Percentiles rank a stretch among this genome's conserved stretches.
These are phyloP conservation scores for Thermothelomyces thermophilus DNA, from an alignment of 2,329 filamentous ascomycete genomes.

Conservation along the genomic window DNA sequence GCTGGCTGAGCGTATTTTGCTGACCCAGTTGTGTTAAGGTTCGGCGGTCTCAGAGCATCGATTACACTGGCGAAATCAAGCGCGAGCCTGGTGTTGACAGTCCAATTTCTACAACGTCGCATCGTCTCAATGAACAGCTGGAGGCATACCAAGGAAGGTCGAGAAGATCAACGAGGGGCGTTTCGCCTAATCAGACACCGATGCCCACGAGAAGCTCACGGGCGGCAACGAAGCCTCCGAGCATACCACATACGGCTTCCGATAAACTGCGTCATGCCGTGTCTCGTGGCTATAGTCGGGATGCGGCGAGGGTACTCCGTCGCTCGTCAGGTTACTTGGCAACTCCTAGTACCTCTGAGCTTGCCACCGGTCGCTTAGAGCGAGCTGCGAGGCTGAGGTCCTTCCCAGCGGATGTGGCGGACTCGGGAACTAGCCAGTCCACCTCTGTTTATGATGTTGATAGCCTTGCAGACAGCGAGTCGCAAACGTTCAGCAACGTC, in stretches of 20 bases:
- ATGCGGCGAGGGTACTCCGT: slow-evolving; percentile 25
- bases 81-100: slow-evolving; percentile 29
- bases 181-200: slow-evolving; percentile 30
- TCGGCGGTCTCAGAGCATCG: slow-evolving; percentile 21
- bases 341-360: slow-evolving; percentile 53
- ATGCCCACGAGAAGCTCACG: slow-evolving; percentile 30
- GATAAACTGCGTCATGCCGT: slow-evolving; percentile 37
- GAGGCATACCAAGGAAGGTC: slow-evolving; percentile 29
- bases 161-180: slow-evolving; percentile 30
- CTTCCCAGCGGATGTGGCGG: slow-evolving; percentile 38
- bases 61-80: slow-evolving; percentile 25
- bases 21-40: slow-evolving; percentile 3
- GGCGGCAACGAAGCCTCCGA: slow-evolving; percentile 27
- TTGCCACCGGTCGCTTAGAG: slow-evolving; percentile 28
- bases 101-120: slow-evolving; percentile 26
- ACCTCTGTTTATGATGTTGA: slow-evolving; percentile 39
- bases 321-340: slow-evolving; percentile 37
- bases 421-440: slow-evolving; percentile 37
- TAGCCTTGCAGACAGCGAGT: slow-evolving; percentile 49
- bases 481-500: slow-evolving; percentile 57
- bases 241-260: slow-evolving; percentile 29
- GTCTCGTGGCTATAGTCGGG: slow-evolving; percentile 28
- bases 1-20: neutral
- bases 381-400: slow-evolving; percentile 37
- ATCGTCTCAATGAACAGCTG: slow-evolving; percentile 23